Evolutionary conservation across 2,329 filamentous ascomycete species (phyloP).

Genomic region (Calonectria hongkongensis): DNA sequence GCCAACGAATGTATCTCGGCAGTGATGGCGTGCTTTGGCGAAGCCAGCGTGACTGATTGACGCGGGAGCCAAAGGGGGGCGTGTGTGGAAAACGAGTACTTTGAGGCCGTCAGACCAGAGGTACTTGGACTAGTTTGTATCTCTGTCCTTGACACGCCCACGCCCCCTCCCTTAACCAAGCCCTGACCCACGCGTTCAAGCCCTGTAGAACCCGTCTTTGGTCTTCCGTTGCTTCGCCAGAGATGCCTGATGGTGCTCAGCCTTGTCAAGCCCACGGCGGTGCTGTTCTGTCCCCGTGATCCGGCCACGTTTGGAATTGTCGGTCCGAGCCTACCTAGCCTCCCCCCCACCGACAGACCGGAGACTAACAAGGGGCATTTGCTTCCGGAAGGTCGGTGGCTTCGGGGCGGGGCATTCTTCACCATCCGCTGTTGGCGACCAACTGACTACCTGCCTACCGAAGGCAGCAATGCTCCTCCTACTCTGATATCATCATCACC

Average conservation of each 20-base stretch:
- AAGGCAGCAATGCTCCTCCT: constrained; percentile 20
- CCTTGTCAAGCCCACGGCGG: constrained; percentile 45
- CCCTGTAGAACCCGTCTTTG: constrained; percentile 10
- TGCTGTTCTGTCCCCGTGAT: constrained; percentile 27
- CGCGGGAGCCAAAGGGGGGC: constrained; percentile 3
- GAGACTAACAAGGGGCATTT: constrained; percentile 16
- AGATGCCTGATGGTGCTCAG: constrained; percentile 19
- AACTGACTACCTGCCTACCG: constrained; percentile 6
- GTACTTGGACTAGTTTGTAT: constrained; percentile 42
- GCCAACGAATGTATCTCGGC: constrained; percentile 24
- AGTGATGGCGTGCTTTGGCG: constrained; percentile 34
- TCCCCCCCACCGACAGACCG: constrained; percentile 23
- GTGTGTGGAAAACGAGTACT: constrained; percentile 40
- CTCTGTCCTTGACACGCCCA: constrained; percentile 14
- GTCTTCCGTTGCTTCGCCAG: background rate
- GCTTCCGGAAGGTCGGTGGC: constrained; percentile 21
- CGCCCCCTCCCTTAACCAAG: constrained; percentile 14
- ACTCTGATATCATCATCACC: constrained; percentile 21
- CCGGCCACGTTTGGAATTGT: constrained; percentile 26
- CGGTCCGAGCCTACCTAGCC: constrained; percentile 16
- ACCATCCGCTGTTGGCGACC: background rate
- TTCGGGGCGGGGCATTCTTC: constrained; percentile 1
- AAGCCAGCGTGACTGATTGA: constrained; percentile 17
- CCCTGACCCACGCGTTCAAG: constrained; percentile 44
- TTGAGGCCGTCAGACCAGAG: constrained; percentile 46